Percentiles rank a stretch among this genome's conserved stretches.
Conservation (phyloP, 2,329 filamentous ascomycete genomes). For the Aureobasidium zeae region DNA sequence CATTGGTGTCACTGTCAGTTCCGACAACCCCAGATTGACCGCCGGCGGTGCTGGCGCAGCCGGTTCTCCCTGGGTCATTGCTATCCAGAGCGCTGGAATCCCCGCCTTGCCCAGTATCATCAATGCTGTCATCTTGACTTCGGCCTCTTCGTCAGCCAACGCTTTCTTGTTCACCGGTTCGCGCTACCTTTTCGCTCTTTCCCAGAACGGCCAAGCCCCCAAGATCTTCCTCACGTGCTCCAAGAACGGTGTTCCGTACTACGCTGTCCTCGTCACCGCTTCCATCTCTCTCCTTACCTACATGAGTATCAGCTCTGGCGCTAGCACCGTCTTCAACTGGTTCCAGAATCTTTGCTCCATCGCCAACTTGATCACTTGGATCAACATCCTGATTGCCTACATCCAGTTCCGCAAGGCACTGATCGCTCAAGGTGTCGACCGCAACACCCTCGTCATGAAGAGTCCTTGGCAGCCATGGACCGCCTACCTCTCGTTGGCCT, state of each 20-base stretch:
- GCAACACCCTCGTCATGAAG: conserved; percentile 40
- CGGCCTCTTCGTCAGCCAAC: conserved; percentile 61
- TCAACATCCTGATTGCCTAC: conserved; percentile 24
- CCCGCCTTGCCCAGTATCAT: conserved; percentile 59
- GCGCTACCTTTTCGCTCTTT: conserved; percentile 42
- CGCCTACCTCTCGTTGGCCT: conserved; percentile 51
- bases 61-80: conserved; percentile 57
- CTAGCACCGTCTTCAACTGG: conserved; percentile 27
- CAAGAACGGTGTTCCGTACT: conserved; percentile 36
- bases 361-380: conserved; percentile 27
- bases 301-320: conserved; percentile 35
- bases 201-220: conserved; percentile 45
- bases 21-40: conserved; percentile 42
- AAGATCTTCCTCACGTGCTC: conserved; percentile 39
- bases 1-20: conserved; percentile 52
- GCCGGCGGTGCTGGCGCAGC: conserved; percentile 34
- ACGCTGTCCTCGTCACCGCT: conserved; percentile 31
- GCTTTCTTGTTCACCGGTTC: conserved; percentile 51
- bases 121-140: conserved; percentile 67
- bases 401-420: conserved; percentile 26
- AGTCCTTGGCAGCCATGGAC: conserved; percentile 42
- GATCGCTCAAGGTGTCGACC: conserved; percentile 23
- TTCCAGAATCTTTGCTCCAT: conserved; percentile 31
- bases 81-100: conserved; percentile 57
- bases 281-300: conserved; percentile 50